Evolutionary conservation across 2,329 filamentous ascomycete species (phyloP), one percentile per base, ranked within the genome.

Genomic region (Capronia americana): DNA sequence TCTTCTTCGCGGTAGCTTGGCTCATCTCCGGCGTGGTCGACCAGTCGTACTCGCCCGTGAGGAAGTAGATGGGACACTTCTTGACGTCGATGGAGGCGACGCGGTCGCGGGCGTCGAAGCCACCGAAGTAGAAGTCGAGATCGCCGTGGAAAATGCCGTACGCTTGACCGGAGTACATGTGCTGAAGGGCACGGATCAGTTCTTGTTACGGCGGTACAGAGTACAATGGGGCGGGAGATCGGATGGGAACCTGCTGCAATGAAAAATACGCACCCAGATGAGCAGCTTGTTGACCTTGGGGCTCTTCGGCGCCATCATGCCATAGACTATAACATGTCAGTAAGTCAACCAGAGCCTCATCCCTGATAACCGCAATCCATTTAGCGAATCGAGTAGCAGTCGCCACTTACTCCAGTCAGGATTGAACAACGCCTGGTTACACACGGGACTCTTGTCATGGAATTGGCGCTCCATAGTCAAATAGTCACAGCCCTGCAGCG

Each of bases 141-240:
- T 84, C 81, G 26, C 82, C 82, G 71, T 84, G 82, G 76, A 84
- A 84, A 57, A 84, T 82, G 1, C 81, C 82, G 64, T 84, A 84
- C 1, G 82, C 82, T 75, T 84, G 82, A 0, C 78, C 77, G 5
- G 77, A 81, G 71, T 84, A 84, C 11, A 80, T 65, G 67, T 84
- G 82, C 82, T 65, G 48, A 17, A 51, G 41, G 26, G 20, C 11
- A 48, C 1, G 2, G 38, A 7, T 44, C 38, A 44, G 38, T 34
- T 4, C 2, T 34, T 34, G 32, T 44, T 44, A n/a, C 38, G 17
- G 17, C 4, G 7, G 12, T n/a, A 41, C 38, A 2, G 17, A 17
- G 38, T 41, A 32, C n/a, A n/a, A n/a, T 32, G 8, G 30, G 30
- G 30, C 30, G 30, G 32, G 32, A 34, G 32, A 12, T 34, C 32